phyloP scores from a whole-genome alignment of 2,329 filamentous ascomycete genomes.

The Aspergillus floridensis region DNA sequence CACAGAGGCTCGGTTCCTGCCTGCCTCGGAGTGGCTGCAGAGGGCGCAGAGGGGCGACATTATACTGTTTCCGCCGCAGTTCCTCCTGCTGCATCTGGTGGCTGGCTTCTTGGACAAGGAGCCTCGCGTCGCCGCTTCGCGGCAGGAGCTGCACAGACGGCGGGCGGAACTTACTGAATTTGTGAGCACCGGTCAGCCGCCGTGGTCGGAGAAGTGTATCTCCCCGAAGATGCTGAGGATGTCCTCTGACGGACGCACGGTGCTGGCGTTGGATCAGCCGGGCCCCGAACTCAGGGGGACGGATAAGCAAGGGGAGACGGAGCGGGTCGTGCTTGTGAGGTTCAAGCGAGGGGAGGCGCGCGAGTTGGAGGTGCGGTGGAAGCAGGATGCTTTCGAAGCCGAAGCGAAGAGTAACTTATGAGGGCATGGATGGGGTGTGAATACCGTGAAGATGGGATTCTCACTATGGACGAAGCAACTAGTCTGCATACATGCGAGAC shows the following conservation, averaged over 20 bases:
- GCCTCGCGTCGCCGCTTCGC: conserved; percentile 19
- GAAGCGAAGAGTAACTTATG: conserved; percentile 25
- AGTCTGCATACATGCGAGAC: too few relatives aligned
- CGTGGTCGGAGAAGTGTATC: conserved; percentile 50
- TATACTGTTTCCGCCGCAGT: conserved; percentile 87
- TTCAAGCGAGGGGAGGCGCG: conserved; percentile 58
- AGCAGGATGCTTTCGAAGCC: conserved; percentile 47
- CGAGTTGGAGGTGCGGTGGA: conserved; percentile 52
- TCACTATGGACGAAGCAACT: neutral
- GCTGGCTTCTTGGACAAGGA: conserved; percentile 49
- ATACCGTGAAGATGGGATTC: neutral
- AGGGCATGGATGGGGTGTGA: neutral
- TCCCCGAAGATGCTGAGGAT: conserved; percentile 42
- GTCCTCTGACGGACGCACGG: conserved; percentile 47
- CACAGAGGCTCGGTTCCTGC: conserved; percentile 75
- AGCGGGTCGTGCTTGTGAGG: conserved; percentile 57
- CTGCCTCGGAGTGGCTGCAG: conserved; percentile 66
- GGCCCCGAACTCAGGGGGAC: conserved; percentile 55
- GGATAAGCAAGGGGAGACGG: conserved; percentile 50
- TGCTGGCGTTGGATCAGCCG: conserved; percentile 54
- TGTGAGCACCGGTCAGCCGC: conserved; percentile 45
- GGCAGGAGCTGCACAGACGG: conserved; percentile 34
- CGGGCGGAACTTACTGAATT: conserved; percentile 49
- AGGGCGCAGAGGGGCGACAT: conserved; percentile 64
- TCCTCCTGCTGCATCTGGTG: conserved; percentile 57